Percentiles rank a stretch among this genome's conserved stretches.
phyloP scores from a whole-genome alignment of 2,329 filamentous ascomycete genomes.

The Lachnellula subtilissima region DNA sequence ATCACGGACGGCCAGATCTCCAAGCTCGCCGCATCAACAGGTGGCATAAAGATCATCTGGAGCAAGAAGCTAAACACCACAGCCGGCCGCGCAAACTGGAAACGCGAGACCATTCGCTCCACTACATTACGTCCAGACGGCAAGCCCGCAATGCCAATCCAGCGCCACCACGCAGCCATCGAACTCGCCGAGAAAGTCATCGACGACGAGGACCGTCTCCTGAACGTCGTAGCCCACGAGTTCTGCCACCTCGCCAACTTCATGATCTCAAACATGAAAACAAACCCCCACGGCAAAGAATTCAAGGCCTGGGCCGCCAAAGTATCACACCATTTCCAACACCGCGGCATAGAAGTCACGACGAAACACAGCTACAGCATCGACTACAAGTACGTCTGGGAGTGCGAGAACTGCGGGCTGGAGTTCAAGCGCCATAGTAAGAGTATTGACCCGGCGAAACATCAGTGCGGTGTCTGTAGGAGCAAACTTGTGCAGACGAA shows the following conservation, averaged over 20 bases:
- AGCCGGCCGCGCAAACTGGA: slow-evolving; percentile 71
- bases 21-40: slow-evolving; percentile 55
- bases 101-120: slow-evolving; percentile 48
- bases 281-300: slow-evolving; percentile 74
- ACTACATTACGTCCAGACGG: slow-evolving; percentile 14
- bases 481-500: slow-evolving; percentile 69
- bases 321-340: slow-evolving; percentile 51
- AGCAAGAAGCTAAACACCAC: slow-evolving; percentile 75
- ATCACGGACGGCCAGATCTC: slow-evolving; percentile 59
- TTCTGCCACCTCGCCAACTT: slow-evolving; percentile 94
- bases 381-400: slow-evolving; percentile 88
- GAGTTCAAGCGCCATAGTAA: slow-evolving; percentile 82
- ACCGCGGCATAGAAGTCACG: slow-evolving; percentile 69
- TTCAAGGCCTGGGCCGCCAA: slow-evolving; percentile 72
- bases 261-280: slow-evolving; percentile 72
- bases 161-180: slow-evolving; percentile 66
- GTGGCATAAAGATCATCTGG: slow-evolving; percentile 70
- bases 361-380: slow-evolving; percentile 89
- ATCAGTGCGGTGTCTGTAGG: slow-evolving; percentile 76
- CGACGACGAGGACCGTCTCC: slow-evolving; percentile 66
- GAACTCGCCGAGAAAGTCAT: slow-evolving; percentile 89
- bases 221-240: slow-evolving; percentile 93
- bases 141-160: slow-evolving; percentile 14
- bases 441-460: slow-evolving; percentile 68
- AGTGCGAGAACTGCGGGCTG: slow-evolving; percentile 61